A percentile compares a stretch with the other conserved stretches of the same genome.
These are phyloP conservation scores for Colletotrichum melonis DNA, from an alignment of 2,329 filamentous ascomycete species.

Conservation along the genomic window DNA sequence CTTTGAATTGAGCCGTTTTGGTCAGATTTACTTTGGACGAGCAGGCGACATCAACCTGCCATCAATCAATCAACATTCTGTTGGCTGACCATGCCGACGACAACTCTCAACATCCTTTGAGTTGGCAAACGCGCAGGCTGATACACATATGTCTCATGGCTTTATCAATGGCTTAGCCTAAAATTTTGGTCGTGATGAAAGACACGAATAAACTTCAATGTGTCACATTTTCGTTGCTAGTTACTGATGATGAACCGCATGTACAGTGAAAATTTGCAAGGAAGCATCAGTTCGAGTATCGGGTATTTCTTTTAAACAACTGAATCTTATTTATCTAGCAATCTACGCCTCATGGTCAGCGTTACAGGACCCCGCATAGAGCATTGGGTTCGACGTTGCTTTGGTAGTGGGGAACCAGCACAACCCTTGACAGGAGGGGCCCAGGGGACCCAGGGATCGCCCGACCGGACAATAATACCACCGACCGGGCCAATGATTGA, in stretches of 20 bases:
- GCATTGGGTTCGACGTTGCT: neutral
- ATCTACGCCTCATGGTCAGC: neutral
- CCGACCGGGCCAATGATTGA: conserved; percentile 28
- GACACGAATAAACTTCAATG: neutral
- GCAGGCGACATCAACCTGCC: conserved; percentile 35
- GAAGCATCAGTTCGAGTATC: neutral
- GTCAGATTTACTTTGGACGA: conserved; percentile 42
- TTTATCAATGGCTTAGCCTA: neutral
- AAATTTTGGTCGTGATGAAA: neutral
- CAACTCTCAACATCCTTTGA: conserved; percentile 15
- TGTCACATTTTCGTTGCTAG: neutral
- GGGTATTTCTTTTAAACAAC: neutral
- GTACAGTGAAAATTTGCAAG: neutral
- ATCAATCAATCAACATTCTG: conserved; percentile 15
- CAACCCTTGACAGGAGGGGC: conserved; percentile 5
- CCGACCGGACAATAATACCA: conserved; percentile 27
- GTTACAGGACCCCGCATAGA: conserved; percentile 26
- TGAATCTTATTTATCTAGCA: no score
- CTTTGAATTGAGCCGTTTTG: conserved; percentile 65
- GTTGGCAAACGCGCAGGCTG: conserved; percentile 32
- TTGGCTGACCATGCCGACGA: conserved; percentile 14
- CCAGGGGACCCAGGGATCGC: conserved; percentile 7
- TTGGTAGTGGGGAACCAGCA: conserved; percentile 10
- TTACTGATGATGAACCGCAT: neutral
- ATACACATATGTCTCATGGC: conserved; percentile 22